These are phyloP conservation scores for Linum tenue DNA, from an alignment of 345 rosid genomes.

Conservation along the genomic window DNA sequence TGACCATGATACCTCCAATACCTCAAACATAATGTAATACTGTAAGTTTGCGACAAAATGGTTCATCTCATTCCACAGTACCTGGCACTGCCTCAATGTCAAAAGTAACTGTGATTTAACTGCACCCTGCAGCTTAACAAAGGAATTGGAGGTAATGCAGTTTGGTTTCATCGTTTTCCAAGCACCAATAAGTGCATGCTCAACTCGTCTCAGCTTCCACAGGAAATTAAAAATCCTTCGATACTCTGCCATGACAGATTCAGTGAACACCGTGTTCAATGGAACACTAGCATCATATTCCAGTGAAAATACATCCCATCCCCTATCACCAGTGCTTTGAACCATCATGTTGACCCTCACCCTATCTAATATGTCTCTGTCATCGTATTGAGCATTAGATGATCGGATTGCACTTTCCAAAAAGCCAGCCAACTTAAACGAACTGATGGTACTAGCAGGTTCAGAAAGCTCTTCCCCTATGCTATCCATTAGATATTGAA, in stretches of 20 bases:
- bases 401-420: slow-evolving; percentile 90
- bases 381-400: slow-evolving; percentile 97
- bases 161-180: slow-evolving; percentile 99
- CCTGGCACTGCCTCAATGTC: slow-evolving; percentile 86
- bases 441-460: slow-evolving; percentile 92
- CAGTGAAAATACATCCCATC: slow-evolving; percentile 97
- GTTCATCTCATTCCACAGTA: slow-evolving; percentile 93
- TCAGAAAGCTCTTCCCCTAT: slow-evolving; percentile 92
- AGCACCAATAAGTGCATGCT: slow-evolving; percentile 91
- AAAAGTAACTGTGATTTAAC: slow-evolving; percentile 75
- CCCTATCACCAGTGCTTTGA: slow-evolving; percentile 81
- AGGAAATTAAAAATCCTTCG: slow-evolving; percentile 85
- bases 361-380: slow-evolving; percentile 81
- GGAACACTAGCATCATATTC: slow-evolving; percentile 95
- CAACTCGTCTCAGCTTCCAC: slow-evolving; percentile 93
- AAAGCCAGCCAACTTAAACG: slow-evolving; percentile 88
- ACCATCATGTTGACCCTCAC: slow-evolving; percentile 93
- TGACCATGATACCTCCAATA: slow-evolving; percentile 96
- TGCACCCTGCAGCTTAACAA: slow-evolving; percentile 56
- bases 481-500: slow-evolving; percentile 87
- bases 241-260: slow-evolving; percentile 75
- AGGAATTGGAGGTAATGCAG: slow-evolving; percentile 72
- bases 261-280: slow-evolving; percentile 81
- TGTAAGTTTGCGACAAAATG: slow-evolving; percentile 95
- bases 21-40: slow-evolving; percentile 97